These are phyloP conservation scores for Rhynchospora breviuscula DNA, from an alignment of 176 grass and related monocot genomes.

Conservation along the genomic window DNA sequence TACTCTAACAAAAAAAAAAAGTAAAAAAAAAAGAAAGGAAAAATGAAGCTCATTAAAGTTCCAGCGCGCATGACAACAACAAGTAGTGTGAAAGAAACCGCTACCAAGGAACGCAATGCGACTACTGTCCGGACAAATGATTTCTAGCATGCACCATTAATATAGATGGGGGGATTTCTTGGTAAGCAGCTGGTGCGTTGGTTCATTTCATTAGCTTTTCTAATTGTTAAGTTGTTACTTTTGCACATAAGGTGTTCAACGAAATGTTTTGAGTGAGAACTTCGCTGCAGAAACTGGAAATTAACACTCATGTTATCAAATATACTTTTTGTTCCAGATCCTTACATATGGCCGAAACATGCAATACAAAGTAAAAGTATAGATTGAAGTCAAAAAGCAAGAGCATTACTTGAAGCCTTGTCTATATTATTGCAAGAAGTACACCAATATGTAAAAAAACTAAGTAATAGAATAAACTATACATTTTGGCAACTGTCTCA, in stretches of 20 bases:
- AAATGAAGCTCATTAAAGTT: not conserved
- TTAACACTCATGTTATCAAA: not conserved
- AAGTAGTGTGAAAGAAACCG: not conserved
- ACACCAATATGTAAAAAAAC: not conserved
- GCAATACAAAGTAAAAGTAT: not conserved
- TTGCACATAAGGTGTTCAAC: not conserved
- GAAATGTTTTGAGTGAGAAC: not conserved
- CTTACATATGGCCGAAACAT: not conserved
- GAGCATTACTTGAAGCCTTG: not conserved
- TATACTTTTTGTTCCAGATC: no score
- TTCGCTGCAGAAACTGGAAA: not conserved
- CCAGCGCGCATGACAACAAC: not conserved
- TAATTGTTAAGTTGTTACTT: not conserved
- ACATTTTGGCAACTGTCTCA: not conserved
- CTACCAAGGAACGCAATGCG: no score
- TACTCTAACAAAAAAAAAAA: no score
- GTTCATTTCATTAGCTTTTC: not conserved
- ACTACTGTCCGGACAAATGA: no score
- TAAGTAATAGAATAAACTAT: not conserved
- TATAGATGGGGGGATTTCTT: not conserved
- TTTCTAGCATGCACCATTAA: no score
- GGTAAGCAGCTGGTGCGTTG: not conserved
- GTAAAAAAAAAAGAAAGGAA: no score
- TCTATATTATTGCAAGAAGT: not conserved
- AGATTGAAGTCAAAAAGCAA: not conserved